Percentiles rank a stretch among this genome's conserved stretches.
These are phyloP conservation scores for Larix sibirica DNA, from an alignment of 83 land plant genomes.

Conservation along the genomic window DNA sequence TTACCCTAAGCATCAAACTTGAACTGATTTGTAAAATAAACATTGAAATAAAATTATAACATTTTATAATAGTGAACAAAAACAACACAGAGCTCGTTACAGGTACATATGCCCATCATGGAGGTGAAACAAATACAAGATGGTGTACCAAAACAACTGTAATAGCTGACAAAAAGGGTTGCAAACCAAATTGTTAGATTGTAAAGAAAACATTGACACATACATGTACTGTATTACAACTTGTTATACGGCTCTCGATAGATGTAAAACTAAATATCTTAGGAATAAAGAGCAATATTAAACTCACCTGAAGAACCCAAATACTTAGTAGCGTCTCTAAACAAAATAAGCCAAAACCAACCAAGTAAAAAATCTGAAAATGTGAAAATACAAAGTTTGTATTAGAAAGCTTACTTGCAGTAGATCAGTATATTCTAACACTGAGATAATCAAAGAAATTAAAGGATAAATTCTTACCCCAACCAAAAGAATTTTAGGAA, in stretches of 20 bases:
- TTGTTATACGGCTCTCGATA: neutral
- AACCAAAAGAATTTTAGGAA: slow-evolving; percentile 53
- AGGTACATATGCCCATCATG: neutral
- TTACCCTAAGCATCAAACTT: neutral
- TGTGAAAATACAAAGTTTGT: neutral
- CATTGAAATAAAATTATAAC: neutral
- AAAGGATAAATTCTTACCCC: slow-evolving; percentile 65
- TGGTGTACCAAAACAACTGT: too few species aligned
- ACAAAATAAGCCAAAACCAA: slow-evolving; percentile 77
- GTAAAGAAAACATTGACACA: neutral
- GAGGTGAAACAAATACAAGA: neutral
- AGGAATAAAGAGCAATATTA: neutral
- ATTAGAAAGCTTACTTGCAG: neutral
- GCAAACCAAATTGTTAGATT: neutral
- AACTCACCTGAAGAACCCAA: slow-evolving; percentile 90
- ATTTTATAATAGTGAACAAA: neutral
- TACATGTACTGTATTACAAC: neutral
- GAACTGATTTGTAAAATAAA: neutral
- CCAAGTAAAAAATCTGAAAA: slow-evolving; percentile 76
- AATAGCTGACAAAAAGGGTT: neutral
- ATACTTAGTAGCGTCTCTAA: slow-evolving; percentile 77
- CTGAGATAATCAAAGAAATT: neutral
- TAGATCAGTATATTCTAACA: neutral
- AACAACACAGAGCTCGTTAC: neutral
- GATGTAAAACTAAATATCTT: neutral